Evolutionary conservation across 2,329 filamentous ascomycete genomes (phyloP).

Genomic region (Mariannaea sp.): DNA sequence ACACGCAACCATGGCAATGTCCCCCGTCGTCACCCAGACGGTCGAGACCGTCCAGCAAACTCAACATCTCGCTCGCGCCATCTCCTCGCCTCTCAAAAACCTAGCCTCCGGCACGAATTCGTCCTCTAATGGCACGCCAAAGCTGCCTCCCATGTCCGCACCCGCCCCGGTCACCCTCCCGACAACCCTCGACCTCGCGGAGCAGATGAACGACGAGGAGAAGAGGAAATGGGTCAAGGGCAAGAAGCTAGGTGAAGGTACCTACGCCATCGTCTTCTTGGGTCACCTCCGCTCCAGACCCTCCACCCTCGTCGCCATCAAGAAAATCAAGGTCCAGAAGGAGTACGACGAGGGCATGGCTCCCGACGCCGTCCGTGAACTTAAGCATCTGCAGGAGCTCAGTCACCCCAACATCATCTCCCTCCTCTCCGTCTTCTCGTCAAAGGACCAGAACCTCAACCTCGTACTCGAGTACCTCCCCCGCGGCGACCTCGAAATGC

Average conservation of each 20-base stretch:
- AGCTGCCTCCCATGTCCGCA: constrained; percentile 39
- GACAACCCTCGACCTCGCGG: constrained; percentile 64
- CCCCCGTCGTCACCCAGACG: constrained; percentile 51
- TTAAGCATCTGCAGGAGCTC: constrained; percentile 93
- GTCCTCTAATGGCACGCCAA: constrained; percentile 53
- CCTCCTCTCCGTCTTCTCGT: constrained; percentile 89
- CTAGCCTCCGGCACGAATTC: constrained; percentile 37
- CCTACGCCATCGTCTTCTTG: constrained; percentile 93
- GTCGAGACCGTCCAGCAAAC: constrained; percentile 41
- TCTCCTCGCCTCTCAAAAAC: constrained; percentile 53
- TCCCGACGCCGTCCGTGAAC: constrained; percentile 92
- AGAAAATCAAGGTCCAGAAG: constrained; percentile 86
- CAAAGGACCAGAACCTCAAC: constrained; percentile 95
- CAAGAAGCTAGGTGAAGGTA: constrained; percentile 94
- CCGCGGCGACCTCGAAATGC: constrained; percentile 90
- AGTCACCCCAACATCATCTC: constrained; percentile 95
- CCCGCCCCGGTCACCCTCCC: constrained; percentile 40
- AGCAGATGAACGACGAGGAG: constrained; percentile 80
- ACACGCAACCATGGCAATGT: constrained; percentile 54
- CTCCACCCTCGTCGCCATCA: constrained; percentile 80
- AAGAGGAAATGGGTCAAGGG: constrained; percentile 91
- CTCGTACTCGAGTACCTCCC: constrained; percentile 93
- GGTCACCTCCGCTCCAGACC: constrained; percentile 79
- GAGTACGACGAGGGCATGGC: constrained; percentile 91
- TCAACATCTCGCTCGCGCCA: constrained; percentile 40